Evolutionary conservation across 768 basidiomycete species (phyloP), one percentile per base, ranked within the genome.

Genomic region (Pholiota conissans): DNA sequence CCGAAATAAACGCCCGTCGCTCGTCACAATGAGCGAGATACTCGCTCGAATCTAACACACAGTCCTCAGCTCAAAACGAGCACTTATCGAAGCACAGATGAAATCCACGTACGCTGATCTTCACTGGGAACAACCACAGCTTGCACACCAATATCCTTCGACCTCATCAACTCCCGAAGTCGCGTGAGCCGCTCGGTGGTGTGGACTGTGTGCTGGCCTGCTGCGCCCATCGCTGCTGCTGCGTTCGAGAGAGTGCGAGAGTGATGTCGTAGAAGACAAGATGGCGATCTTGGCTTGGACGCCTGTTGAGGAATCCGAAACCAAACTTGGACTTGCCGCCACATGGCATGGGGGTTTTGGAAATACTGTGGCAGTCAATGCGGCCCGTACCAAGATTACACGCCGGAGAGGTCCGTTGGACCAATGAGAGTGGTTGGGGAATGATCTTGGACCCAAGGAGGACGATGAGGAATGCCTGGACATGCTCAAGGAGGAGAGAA

Each of bases 71-170:
- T 18, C n/a, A 10, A 18, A 39, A 8, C n/a, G 5, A 14, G 10
- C 10, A 22, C 34, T 27, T n/a, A 59, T 46, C 35, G 45, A 46
- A 57, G 51, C 35, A n/a, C n/a, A 48, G 42, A 47, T 13, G 22
- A 30, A 35, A 60, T 28, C 30, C 28, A 45, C 34, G 34, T 49
- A 90, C 95, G 96, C 67, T 93, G 90, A 73, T 98, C 96, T 72
- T 94, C 95, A 61, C 90, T 93, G 3, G 93, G 91, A 42, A 98
- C 84, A 1, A 98, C 83, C 64, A 90, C 84, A 0, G 89, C 91
- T 56, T 88, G 79, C 1, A 96, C 79, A 30, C 61, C 61, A 24
- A 72, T 52, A 58, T 71, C 72, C 27, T 76, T 73, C 64, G 77
- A 70, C 55, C 73, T 78, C 91, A 96, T 90, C 65, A 92, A 74